These are phyloP conservation scores for Phytopythium chamaehyphon DNA, from an alignment of 352 stramenopile species.

Conservation along the genomic window DNA sequence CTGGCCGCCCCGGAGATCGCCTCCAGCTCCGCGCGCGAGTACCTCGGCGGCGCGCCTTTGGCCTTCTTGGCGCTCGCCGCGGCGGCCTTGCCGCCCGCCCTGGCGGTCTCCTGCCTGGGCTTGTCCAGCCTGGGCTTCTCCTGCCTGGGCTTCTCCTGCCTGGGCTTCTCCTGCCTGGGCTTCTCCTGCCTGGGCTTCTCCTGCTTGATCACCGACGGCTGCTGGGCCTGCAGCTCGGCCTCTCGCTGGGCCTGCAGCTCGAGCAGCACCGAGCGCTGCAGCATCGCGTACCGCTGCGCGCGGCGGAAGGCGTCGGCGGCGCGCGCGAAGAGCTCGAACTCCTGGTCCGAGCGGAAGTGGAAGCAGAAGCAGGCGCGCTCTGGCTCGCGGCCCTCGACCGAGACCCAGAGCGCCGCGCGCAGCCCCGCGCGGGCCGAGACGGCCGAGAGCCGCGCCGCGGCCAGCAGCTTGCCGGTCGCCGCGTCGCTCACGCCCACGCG, in stretches of 20 bases:
- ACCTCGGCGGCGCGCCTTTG: neutral
- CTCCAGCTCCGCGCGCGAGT: slow-evolving; percentile 6
- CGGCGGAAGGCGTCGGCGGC: slow-evolving; percentile 26
- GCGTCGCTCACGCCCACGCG: slow-evolving; percentile 54
- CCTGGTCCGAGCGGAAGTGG: slow-evolving; percentile 48
- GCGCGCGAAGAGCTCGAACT: slow-evolving; percentile 50
- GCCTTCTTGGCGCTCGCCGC: neutral
- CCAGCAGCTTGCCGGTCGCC: slow-evolving; percentile 47
- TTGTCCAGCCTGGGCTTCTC: neutral
- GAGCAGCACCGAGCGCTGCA: slow-evolving; percentile 46
- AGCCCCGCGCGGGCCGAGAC: slow-evolving; percentile 35
- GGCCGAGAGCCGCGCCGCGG: slow-evolving; percentile 39
- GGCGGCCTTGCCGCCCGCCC: neutral
- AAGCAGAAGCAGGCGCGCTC: slow-evolving; percentile 59
- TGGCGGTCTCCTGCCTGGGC: neutral
- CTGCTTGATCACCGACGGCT: no score
- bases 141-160: no score
- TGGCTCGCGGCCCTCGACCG: neutral
- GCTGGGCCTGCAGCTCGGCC: slow-evolving; percentile 5
- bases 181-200: neutral
- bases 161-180: neutral
- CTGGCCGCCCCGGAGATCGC: neutral
- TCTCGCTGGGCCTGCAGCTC: slow-evolving; percentile 51
- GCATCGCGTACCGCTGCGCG: slow-evolving; percentile 39
- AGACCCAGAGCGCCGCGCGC: slow-evolving; percentile 47